phyloP scores from a whole-genome alignment of 192 early-diverging fungal species.

The Pilaira anomala region DNA sequence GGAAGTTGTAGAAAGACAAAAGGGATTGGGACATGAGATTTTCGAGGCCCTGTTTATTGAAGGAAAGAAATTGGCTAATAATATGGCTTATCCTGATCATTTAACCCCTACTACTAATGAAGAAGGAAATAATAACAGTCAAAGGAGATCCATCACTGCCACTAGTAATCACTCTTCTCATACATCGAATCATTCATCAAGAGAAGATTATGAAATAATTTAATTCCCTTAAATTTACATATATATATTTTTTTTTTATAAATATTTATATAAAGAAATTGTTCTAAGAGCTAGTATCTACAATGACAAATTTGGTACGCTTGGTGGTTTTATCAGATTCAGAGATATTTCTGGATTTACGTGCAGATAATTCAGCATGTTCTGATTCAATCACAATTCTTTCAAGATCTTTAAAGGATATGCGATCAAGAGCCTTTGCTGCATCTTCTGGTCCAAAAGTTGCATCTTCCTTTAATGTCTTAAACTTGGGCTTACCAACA shows the following conservation, averaged over 20 bases:
- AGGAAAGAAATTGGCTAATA: slow-evolving; percentile 24
- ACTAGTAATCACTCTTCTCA: background rate
- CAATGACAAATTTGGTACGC: slow-evolving; percentile 43
- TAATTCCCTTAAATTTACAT: background rate
- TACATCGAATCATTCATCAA: background rate
- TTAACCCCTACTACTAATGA: too few species aligned
- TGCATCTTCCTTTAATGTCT: slow-evolving; percentile 77
- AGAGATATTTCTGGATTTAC: slow-evolving; percentile 21
- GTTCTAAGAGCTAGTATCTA: slow-evolving; percentile 35
- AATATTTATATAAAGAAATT: slow-evolving; percentile 7
- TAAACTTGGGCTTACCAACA: slow-evolving; percentile 73
- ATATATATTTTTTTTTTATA: background rate
- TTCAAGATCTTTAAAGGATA: slow-evolving; percentile 48
- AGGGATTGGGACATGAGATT: slow-evolving; percentile 50
- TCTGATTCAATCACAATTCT: slow-evolving; percentile 30
- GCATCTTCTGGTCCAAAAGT: slow-evolving; percentile 75
- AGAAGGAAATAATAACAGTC: too few species aligned
- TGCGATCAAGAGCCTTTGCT: slow-evolving; percentile 71
- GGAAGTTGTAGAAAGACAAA: slow-evolving; percentile 42
- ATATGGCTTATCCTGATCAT: background rate
- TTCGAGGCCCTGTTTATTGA: slow-evolving; percentile 44
- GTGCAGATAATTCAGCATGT: slow-evolving; percentile 13
- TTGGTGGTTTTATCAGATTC: slow-evolving; percentile 17
- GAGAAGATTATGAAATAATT: slow-evolving; percentile 12
- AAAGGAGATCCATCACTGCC: too few species aligned